A percentile compares a stretch with the other conserved stretches of the same genome.
These are phyloP conservation scores for Hypoxylon cercidicola DNA, from an alignment of 495 filamentous ascomycete species.

Conservation along the genomic window DNA sequence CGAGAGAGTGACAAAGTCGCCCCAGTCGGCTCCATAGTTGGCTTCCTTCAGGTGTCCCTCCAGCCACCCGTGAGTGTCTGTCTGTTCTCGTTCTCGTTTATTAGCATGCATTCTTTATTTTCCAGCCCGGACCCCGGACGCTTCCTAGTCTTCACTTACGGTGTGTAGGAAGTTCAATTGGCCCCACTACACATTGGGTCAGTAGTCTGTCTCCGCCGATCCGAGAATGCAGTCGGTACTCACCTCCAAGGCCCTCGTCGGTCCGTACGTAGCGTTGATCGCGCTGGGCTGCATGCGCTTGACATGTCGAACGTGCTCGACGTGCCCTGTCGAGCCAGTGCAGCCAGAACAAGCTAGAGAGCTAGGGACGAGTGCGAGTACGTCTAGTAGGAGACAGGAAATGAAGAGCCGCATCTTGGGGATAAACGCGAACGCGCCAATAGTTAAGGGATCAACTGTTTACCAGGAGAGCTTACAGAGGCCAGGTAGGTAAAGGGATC, in stretches of 20 bases:
- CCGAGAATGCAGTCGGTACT: not conserved
- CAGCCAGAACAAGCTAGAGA: conserved; percentile 47
- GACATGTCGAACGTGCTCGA: conserved; percentile 53
- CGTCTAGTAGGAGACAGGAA: conserved; percentile 7
- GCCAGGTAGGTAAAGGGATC: conserved; percentile 8
- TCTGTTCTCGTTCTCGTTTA: conserved; percentile 27
- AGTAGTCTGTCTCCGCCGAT: not conserved
- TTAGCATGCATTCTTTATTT: too few relatives aligned
- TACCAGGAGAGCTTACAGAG: conserved; percentile 8
- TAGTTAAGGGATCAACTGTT: not conserved
- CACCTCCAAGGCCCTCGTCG: conserved; percentile 45
- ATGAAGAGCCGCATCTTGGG: conserved; percentile 20
- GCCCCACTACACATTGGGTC: conserved; percentile 64
- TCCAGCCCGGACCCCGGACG: too few relatives aligned
- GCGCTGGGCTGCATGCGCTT: conserved; percentile 63
- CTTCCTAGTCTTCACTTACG: conserved; percentile 38
- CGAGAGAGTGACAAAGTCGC: conserved; percentile 88
- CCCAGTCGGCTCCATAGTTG: conserved; percentile 85
- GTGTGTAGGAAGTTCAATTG: conserved; percentile 89
- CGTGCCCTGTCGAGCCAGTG: conserved; percentile 45
- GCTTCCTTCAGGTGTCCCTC: conserved; percentile 82
- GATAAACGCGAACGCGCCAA: not conserved
- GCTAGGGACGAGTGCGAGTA: conserved; percentile 16
- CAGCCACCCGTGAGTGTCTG: conserved; percentile 84
- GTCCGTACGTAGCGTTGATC: conserved; percentile 50